Evolutionary conservation across 495 filamentous ascomycete species (phyloP).

Genomic region (Aspergillus conjunctus): DNA sequence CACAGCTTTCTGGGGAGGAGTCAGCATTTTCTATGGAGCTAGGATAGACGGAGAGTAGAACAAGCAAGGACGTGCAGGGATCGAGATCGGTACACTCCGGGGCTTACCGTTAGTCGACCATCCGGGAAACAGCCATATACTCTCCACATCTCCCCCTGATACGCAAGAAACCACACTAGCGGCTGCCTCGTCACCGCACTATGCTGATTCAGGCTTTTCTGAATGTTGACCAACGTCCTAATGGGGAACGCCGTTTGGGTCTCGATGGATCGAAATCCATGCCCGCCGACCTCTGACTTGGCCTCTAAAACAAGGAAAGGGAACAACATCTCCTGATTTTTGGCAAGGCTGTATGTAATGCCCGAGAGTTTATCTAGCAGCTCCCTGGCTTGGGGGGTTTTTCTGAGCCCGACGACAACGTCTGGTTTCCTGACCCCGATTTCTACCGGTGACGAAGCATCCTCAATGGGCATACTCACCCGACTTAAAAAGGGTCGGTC

Average conservation of each 20-base stretch:
- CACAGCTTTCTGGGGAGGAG: not conserved
- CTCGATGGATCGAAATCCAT: not conserved
- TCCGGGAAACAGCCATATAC: not conserved
- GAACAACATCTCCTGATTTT: not conserved
- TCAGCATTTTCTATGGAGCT: constrained; percentile 1
- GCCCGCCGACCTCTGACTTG: not conserved
- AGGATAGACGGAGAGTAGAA: too few relatives aligned
- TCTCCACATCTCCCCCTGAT: not conserved
- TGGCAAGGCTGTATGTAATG: not conserved
- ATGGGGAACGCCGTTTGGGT: constrained; percentile 2
- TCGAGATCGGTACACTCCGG: not conserved
- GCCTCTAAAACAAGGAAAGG: constrained; percentile 1
- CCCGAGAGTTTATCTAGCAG: not conserved
- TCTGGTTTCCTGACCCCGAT: not conserved
- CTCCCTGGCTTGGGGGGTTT: not conserved
- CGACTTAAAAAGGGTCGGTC: not conserved
- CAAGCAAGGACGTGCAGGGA: too few relatives aligned
- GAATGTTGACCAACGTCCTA: not conserved
- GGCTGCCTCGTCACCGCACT: not conserved
- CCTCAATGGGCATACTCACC: not conserved
- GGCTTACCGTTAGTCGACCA: not conserved
- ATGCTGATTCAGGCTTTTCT: not conserved
- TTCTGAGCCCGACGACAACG: not conserved
- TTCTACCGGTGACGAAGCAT: not conserved
- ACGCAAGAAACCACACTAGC: not conserved